Evolutionary conservation across 108 stramenopile genomes (phyloP), one percentile per base, ranked within the genome.

Genomic region (Aurantiochytrium sp.): DNA sequence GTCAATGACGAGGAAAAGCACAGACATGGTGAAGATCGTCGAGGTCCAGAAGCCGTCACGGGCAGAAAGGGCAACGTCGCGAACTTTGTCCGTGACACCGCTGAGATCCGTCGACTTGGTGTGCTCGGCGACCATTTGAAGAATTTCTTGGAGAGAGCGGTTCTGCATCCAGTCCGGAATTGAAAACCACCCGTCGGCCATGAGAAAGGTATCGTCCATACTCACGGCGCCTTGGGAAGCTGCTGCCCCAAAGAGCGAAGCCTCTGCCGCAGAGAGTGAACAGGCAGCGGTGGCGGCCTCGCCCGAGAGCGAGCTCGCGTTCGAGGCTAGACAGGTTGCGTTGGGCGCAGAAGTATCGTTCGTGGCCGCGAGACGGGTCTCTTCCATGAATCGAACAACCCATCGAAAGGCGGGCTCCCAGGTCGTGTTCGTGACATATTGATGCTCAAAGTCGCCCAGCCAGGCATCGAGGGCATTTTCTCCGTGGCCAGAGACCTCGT

Each of bases 11-110:
- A 83, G 51, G 23, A 83, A 83, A 23, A 83, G 76, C 19, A 83
- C 28, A 6, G 76, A 83, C 76, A 83, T 47, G 19, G 76, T 83
- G 76, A 83, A 83, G 6, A 83, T 47, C 6, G 76, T 53, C 76
- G 76, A 53, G n/a, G 76, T 53, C 76, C 76, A 83, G 1, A 83
- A 83, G 19, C 76, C 76, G 76, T 83, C 76, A 10, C 76, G 12
- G 16, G 76, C 76, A 2, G 19, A 25, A 21, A 83, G 16, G 76
- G 28, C 76, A 23, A 83, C 76, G n/a, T 28, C 23, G 19, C 49
- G 76, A 35, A 83, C 45, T 45, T 83, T 83, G n/a, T 53, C 76
- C 14, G 76, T 83, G 4, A 83, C 49, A 12, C 76, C 76, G 23
- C 49, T n/a, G 28, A 83, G 76, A 45, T 83, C 76, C 12, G 49